Evolutionary conservation across 768 basidiomycete species (phyloP), one percentile per base, ranked within the genome.

Genomic region (Zangia roseola): DNA sequence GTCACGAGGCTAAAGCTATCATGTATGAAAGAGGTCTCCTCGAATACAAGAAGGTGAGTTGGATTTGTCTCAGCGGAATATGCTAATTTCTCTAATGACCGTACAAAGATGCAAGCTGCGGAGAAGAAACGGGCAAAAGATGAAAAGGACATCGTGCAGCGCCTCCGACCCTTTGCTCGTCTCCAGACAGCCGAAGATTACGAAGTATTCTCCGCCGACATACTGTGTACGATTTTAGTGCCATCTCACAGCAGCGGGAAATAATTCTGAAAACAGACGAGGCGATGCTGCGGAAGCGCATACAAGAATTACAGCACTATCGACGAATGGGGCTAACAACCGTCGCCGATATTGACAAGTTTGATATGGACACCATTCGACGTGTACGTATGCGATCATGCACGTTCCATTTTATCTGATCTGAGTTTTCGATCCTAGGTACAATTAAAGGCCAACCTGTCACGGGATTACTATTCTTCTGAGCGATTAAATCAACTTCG

Each of bases 91-190:
- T 45, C 26, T 47, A 23, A 55, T 46, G 53, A 30, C 26, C 56
- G 45, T 37, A 42, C 31, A 51, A 19, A 97, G 95, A 88, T 93
- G 74, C 85, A 89, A 77, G 89, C 91, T 10, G 78, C 80, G 3
- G 95, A 99, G 57, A 89, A 94, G 72, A 97, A 97, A 65, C 77
- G 92, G 16, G 80, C 81, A 8, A 86, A 88, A 58, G 95, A 97
- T 53, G 94, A 98, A 60, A 83, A 88, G 55, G 97, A 98, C 53
- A 85, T 97, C 47, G 69, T 93, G 20, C 84, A 91, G 57, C 83
- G 94, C 21, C 77, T 94, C 46, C 88, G 94, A 55, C 91, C 93
- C 3, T 97, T 97, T 67, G 82, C 95, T 23, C 82, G 86, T 45
- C 72, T 98, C 30, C 94, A 97, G 64, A 94, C 92, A 0, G 86